These are phyloP conservation scores for Epichloe bromicola DNA, from an alignment of 2,329 filamentous ascomycete genomes.

Conservation along the genomic window DNA sequence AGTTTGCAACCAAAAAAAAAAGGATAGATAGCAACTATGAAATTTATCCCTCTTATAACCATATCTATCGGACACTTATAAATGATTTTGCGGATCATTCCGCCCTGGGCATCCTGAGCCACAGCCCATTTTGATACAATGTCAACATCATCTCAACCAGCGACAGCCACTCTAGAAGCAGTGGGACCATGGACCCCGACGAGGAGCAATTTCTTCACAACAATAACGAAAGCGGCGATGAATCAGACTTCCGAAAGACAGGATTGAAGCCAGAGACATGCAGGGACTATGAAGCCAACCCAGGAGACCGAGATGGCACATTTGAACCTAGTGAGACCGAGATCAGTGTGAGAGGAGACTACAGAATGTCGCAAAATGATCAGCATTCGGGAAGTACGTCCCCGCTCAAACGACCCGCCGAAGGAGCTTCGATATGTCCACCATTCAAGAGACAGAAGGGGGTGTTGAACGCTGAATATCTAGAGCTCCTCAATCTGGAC, in stretches of 20 bases:
- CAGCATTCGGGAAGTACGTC: constrained; percentile 7
- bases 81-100: neutral
- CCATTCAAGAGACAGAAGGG: constrained; percentile 34
- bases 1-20: neutral
- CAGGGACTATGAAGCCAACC: neutral
- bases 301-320: neutral
- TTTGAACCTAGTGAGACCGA: constrained; percentile 4
- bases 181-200: constrained; percentile 19
- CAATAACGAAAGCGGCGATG: constrained; percentile 1
- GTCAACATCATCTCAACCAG: constrained; percentile 12
- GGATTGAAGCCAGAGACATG: neutral
- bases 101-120: neutral
- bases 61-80: neutral
- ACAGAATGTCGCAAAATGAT: neutral
- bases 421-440: constrained; percentile 11
- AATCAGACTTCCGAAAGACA: neutral
- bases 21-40: neutral
- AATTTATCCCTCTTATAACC: neutral
- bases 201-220: constrained; percentile 8
- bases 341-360: neutral
- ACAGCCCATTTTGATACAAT: constrained; percentile 14
- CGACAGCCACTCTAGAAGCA: constrained; percentile 7
- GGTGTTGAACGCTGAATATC: constrained; percentile 31
- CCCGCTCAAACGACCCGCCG: constrained; percentile 18
- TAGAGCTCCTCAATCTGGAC: constrained; percentile 41